Evolutionary conservation across 139 green algal species (phyloP).

Genomic region (Raphidocelis subcapitata): DNA sequence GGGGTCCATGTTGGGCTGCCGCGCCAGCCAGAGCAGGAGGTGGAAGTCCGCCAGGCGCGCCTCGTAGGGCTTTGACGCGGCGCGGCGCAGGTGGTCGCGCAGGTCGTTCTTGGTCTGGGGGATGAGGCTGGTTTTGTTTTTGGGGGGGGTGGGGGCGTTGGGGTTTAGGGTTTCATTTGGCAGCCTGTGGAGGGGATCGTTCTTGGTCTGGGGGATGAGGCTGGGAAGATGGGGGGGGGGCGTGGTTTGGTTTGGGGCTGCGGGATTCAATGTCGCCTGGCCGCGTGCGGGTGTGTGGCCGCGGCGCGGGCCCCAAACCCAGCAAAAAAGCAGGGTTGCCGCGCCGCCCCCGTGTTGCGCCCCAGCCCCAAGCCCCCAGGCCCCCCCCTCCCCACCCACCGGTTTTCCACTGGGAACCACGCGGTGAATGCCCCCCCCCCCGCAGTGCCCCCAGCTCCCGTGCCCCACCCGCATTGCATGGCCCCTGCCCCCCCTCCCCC

Average conservation of each 20-base stretch:
- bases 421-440: conserved; percentile 67
- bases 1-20: conserved; percentile 79
- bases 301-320: too few species aligned
- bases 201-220: conserved; percentile 32
- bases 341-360: too few species aligned
- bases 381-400: conserved; percentile 14
- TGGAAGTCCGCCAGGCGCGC: conserved; percentile 91
- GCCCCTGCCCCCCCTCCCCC: too few species aligned
- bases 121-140: too few species aligned
- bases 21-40: conserved; percentile 91
- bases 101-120: conserved; percentile 68
- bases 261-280: not conserved
- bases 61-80: conserved; percentile 54
- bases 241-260: not conserved
- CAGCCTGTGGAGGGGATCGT: conserved; percentile 83
- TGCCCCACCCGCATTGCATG: too few species aligned
- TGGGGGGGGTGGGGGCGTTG: not conserved
- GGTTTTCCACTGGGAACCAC: conserved; percentile 94
- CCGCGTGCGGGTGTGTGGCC: too few species aligned
- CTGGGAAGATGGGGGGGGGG: too few species aligned
- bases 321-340: too few species aligned
- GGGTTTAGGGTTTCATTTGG: not conserved
- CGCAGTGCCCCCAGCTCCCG: too few species aligned
- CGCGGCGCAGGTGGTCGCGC: conserved; percentile 68
- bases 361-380: too few species aligned